phyloP scores from a whole-genome alignment of 352 stramenopile species.

The Globisporangium polare region DNA sequence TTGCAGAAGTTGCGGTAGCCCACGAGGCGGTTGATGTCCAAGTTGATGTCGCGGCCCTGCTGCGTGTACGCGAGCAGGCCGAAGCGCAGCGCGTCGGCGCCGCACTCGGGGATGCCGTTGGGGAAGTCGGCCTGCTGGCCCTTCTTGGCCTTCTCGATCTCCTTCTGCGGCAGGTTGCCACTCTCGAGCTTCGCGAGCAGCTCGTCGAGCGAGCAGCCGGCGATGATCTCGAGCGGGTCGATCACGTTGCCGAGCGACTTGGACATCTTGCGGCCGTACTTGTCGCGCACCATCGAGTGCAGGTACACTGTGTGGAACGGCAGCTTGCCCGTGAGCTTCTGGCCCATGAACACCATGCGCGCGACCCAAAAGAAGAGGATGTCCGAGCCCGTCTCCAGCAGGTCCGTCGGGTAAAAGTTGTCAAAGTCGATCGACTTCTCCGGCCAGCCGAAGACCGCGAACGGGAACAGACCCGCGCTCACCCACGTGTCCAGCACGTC shows the following conservation, averaged over 20 bases:
- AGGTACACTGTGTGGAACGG: conserved; percentile 98
- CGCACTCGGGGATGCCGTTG: conserved; percentile 98
- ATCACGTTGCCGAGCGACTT: conserved; percentile 99
- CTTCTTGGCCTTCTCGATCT: conserved; percentile 98
- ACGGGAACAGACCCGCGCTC: conserved; percentile 96
- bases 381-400: conserved; percentile 99
- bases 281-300: conserved; percentile 98
- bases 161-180: conserved; percentile 97
- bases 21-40: conserved; percentile 99
- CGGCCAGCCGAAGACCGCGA: conserved; percentile 83
- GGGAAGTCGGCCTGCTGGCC: conserved; percentile 97
- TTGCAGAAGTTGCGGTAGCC: conserved; percentile 99
- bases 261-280: conserved; percentile 99
- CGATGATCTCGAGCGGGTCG: conserved; percentile 97
- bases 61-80: conserved; percentile 95
- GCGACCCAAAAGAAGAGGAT: conserved; percentile 99
- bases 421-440: conserved; percentile 61
- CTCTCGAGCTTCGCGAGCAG: conserved; percentile 95
- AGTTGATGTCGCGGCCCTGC: conserved; percentile 97
- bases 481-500: conserved; percentile 99
- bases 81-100: conserved; percentile 98
- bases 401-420: conserved; percentile 95
- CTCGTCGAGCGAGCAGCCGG: conserved; percentile 92
- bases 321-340: conserved; percentile 95
- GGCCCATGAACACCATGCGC: conserved; percentile 95